Percentiles rank a stretch among this genome's conserved stretches.
These are phyloP conservation scores for Exophiala calicioides DNA, from an alignment of 2,329 filamentous ascomycete species.

Conservation along the genomic window DNA sequence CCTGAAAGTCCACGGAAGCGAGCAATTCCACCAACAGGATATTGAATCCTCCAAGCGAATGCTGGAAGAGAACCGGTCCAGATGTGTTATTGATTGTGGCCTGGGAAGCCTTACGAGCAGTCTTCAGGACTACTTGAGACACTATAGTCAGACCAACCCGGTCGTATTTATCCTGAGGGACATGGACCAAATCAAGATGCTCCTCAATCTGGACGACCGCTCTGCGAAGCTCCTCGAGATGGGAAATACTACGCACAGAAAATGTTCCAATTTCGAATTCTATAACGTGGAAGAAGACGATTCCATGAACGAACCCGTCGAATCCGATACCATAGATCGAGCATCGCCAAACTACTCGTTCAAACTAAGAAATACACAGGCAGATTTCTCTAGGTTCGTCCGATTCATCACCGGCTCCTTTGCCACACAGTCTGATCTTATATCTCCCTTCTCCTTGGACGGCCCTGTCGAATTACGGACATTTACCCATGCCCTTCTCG, in stretches of 20 bases:
- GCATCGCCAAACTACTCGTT: slow-evolving; percentile 50
- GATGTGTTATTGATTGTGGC: slow-evolving; percentile 48
- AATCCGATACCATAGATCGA: slow-evolving; percentile 38
- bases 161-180: slow-evolving; percentile 46
- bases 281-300: slow-evolving; percentile 54
- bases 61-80: slow-evolving; percentile 45
- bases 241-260: slow-evolving; percentile 48
- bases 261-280: slow-evolving; percentile 50
- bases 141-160: slow-evolving; percentile 41
- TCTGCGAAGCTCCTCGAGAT: slow-evolving; percentile 45
- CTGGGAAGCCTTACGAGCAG: slow-evolving; percentile 45
- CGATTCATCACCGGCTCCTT: slow-evolving; percentile 59
- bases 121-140: slow-evolving; percentile 43
- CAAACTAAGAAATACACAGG: slow-evolving; percentile 55
- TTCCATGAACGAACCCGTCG: slow-evolving; percentile 35
- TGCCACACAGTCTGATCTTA: slow-evolving; percentile 52
- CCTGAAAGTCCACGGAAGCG: slow-evolving; percentile 42
- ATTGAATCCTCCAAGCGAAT: slow-evolving; percentile 46
- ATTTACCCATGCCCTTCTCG: slow-evolving; percentile 46
- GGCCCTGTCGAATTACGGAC: slow-evolving; percentile 60
- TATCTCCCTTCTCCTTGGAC: slow-evolving; percentile 63
- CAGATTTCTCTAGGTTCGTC: slow-evolving; percentile 62
- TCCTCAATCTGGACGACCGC: slow-evolving; percentile 48
- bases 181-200: slow-evolving; percentile 41
- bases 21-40: slow-evolving; percentile 45